phyloP scores from a whole-genome alignment of 2,329 filamentous ascomycete genomes.

The Colletotrichum sp. region DNA sequence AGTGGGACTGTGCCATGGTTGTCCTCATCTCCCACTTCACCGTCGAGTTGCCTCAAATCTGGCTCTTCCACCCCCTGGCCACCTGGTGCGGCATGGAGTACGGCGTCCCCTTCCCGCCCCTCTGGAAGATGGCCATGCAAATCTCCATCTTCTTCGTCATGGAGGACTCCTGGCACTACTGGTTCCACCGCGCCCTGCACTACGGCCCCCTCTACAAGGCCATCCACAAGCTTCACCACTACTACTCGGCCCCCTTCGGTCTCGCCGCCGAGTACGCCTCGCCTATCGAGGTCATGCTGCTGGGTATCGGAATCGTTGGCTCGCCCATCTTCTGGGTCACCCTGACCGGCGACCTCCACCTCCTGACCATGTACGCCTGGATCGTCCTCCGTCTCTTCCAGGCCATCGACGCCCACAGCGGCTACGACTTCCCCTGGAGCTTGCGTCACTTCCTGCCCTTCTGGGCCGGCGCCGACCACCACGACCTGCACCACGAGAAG shows the following conservation, averaged over 20 bases:
- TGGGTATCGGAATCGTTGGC: conserved; percentile 86
- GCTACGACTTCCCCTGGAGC: conserved; percentile 98
- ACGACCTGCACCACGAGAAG: conserved; percentile 96
- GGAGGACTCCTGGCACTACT: conserved; percentile 99
- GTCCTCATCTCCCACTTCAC: conserved; percentile 97
- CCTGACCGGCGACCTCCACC: conserved; percentile 86
- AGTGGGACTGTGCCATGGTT: conserved; percentile 91
- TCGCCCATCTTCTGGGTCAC: conserved; percentile 84
- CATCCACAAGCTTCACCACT: conserved; percentile 99
- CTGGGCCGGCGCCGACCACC: conserved; percentile 97
- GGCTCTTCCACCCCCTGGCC: conserved; percentile 97
- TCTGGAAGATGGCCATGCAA: conserved; percentile 88
- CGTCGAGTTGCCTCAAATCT: conserved; percentile 97
- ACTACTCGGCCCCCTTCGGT: conserved; percentile 96
- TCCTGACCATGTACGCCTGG: conserved; percentile 98
- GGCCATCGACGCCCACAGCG: conserved; percentile 96
- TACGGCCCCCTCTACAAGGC: conserved; percentile 94
- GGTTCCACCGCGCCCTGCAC: conserved; percentile 90
- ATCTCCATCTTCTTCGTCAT: conserved; percentile 93
- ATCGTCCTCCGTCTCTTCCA: conserved; percentile 93
- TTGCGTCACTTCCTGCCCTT: conserved; percentile 94
- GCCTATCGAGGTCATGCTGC: conserved; percentile 94
- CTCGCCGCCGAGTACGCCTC: conserved; percentile 97
- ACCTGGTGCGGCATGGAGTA: conserved; percentile 90
- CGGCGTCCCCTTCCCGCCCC: conserved; percentile 84